Evolutionary conservation across 1,284 basidiomycete genomes (phyloP).

Genomic region (Mixia osmundae): DNA sequence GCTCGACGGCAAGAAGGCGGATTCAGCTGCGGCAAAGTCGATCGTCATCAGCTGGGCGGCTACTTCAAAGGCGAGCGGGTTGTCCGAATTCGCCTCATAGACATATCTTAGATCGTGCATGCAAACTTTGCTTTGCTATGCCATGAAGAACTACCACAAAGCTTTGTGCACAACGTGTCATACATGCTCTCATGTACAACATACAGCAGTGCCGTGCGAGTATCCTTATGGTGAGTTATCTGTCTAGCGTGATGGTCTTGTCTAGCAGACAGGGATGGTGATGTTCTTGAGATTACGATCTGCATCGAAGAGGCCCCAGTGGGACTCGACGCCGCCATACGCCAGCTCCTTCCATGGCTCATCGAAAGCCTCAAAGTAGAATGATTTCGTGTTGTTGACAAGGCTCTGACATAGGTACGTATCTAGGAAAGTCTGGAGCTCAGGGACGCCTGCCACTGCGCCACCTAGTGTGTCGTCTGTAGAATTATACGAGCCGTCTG

Average conservation of each 20-base stretch:
- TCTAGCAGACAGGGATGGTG: slow-evolving; percentile 9
- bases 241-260: no score
- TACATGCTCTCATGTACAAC: no score
- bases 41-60: slow-evolving; percentile 22
- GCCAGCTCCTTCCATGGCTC: slow-evolving; percentile 49
- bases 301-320: slow-evolving; percentile 39
- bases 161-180: no score
- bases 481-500: background rate
- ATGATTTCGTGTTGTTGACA: slow-evolving; percentile 33
- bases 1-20: slow-evolving; percentile 23
- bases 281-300: slow-evolving; percentile 19
- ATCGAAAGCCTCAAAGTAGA: slow-evolving; percentile 40
- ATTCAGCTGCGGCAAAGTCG: slow-evolving; percentile 20
- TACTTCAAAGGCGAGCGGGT: no score
- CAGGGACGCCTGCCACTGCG: slow-evolving; percentile 38
- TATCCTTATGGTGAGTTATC: no score
- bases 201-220: no score
- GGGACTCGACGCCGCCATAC: slow-evolving; percentile 22
- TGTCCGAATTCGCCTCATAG: no score
- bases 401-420: slow-evolving; percentile 73
- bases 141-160: no score
- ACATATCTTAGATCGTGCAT: no score
- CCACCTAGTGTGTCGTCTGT: slow-evolving; percentile 16
- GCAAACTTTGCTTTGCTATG: no score
- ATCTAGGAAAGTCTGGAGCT: slow-evolving; percentile 50